Percentiles rank a stretch among this genome's conserved stretches.
Evolutionary conservation across 768 basidiomycete genomes (phyloP).

Genomic region (Filobasidium wieringae): DNA sequence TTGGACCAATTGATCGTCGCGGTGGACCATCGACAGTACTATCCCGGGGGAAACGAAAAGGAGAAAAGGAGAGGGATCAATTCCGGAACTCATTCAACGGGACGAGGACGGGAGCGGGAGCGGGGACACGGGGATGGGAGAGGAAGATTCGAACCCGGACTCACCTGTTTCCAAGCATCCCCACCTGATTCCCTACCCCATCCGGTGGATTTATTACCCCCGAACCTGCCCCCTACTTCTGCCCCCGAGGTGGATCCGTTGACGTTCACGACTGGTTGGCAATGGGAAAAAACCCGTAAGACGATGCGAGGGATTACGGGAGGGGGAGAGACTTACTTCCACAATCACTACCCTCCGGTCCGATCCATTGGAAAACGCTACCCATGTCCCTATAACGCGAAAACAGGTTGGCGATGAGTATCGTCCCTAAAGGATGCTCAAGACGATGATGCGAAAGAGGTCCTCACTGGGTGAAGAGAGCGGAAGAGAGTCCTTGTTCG

Average conservation of each 20-base stretch:
- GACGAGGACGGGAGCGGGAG: not conserved
- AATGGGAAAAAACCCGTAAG: conserved; percentile 4
- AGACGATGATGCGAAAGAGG: not conserved
- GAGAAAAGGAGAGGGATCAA: conserved; percentile 13
- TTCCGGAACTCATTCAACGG: not conserved
- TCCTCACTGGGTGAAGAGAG: conserved; percentile 12
- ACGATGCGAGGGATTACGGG: not conserved
- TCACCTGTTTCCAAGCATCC: conserved; percentile 97
- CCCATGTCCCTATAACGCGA: conserved; percentile 73
- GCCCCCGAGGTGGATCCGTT: conserved; percentile 60
- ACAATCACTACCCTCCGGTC: conserved; percentile 73
- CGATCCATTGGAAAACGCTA: conserved; percentile 82
- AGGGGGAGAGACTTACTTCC: conserved; percentile 58
- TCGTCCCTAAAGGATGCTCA: not conserved
- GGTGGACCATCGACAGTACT: conserved; percentile 43
- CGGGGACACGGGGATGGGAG: not conserved
- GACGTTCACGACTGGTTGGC: conserved; percentile 42
- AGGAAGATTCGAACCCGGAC: not conserved
- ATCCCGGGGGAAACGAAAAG: no score
- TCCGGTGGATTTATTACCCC: conserved; percentile 44
- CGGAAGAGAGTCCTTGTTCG: conserved; percentile 65
- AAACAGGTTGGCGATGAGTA: not conserved
- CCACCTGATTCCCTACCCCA: conserved; percentile 90
- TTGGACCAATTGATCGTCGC: conserved; percentile 90
- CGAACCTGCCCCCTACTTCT: conserved; percentile 77